Percentiles rank a stretch among this genome's conserved stretches.
These are phyloP conservation scores for Suillus weaverae DNA, from an alignment of 768 basidiomycete species.

Conservation along the genomic window DNA sequence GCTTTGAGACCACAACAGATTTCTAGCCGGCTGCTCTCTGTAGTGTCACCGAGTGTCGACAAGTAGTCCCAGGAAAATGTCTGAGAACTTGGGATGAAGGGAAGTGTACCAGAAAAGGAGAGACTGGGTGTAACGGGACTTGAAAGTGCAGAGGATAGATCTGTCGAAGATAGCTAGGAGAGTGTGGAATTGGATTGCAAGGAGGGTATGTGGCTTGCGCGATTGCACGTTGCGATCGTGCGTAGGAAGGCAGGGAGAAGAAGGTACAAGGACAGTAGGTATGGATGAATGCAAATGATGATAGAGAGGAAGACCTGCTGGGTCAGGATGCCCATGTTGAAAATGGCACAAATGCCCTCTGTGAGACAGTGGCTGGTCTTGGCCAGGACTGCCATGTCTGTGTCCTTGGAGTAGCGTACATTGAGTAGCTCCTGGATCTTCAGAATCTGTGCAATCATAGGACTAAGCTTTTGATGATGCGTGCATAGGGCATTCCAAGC, in stretches of 20 bases:
- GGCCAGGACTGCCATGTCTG: too few species aligned
- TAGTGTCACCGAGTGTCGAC: slow-evolving; percentile 50
- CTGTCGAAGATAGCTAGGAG: slow-evolving; percentile 93
- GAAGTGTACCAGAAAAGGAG: slow-evolving; percentile 95
- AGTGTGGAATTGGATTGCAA: slow-evolving; percentile 73
- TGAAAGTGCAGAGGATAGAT: slow-evolving; percentile 91
- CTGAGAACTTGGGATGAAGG: slow-evolving; percentile 82
- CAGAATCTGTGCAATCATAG: too few species aligned
- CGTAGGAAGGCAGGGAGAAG: slow-evolving; percentile 20
- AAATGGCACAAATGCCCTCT: too few species aligned
- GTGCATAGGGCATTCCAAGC: too few species aligned
- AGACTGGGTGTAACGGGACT: slow-evolving; percentile 97
- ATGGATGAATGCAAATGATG: slow-evolving; percentile 37
- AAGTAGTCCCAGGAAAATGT: slow-evolving; percentile 94
- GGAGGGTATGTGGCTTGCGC: slow-evolving; percentile 32
- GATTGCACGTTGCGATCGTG: slow-evolving; percentile 28
- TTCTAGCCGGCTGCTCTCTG: slow-evolving; percentile 92
- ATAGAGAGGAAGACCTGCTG: too few species aligned
- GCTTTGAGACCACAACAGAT: slow-evolving; percentile 90
- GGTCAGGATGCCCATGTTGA: too few species aligned
- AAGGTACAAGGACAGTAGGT: slow-evolving; percentile 18
- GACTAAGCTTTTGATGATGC: too few species aligned
- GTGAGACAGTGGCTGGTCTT: too few species aligned
- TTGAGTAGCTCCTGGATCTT: too few species aligned
- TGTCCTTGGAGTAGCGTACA: too few species aligned